These are phyloP conservation scores for Eucalyptus sp. DNA, from an alignment of 345 rosid genomes.

Conservation along the genomic window DNA sequence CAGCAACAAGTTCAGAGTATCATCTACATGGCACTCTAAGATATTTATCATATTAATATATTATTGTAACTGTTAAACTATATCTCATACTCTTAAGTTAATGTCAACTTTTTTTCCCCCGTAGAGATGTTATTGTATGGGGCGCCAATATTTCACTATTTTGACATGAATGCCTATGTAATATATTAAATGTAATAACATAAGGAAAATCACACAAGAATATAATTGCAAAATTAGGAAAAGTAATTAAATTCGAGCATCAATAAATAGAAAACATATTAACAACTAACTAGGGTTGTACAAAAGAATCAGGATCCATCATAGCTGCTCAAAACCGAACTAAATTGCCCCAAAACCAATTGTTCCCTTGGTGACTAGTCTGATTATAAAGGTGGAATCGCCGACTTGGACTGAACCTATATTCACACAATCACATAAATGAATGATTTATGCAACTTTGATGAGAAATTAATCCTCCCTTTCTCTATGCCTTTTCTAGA, in stretches of 20 bases:
- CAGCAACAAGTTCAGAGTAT: background rate
- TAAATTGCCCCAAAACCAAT: fast-evolving
- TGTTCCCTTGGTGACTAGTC: no score
- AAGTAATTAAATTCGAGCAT: background rate
- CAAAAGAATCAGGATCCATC: no score
- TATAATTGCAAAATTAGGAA: background rate
- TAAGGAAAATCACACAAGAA: background rate
- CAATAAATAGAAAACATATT: background rate
- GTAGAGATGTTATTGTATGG: background rate
- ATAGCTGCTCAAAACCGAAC: fast-evolving
- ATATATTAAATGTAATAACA: background rate
- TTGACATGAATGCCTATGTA: background rate
- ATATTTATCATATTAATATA: background rate
- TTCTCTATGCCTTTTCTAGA: no score
- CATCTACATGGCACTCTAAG: background rate
- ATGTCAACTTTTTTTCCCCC: background rate
- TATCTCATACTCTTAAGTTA: background rate
- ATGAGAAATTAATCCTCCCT: background rate
- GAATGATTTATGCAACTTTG: background rate
- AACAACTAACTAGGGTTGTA: background rate
- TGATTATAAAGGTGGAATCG: fast-evolving
- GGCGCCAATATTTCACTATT: background rate
- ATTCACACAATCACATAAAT: no score
- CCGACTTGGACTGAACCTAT: no score
- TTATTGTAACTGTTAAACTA: background rate